These are phyloP conservation scores for Blastocystis sp. DNA, from an alignment of 352 stramenopile genomes.

Conservation along the genomic window DNA sequence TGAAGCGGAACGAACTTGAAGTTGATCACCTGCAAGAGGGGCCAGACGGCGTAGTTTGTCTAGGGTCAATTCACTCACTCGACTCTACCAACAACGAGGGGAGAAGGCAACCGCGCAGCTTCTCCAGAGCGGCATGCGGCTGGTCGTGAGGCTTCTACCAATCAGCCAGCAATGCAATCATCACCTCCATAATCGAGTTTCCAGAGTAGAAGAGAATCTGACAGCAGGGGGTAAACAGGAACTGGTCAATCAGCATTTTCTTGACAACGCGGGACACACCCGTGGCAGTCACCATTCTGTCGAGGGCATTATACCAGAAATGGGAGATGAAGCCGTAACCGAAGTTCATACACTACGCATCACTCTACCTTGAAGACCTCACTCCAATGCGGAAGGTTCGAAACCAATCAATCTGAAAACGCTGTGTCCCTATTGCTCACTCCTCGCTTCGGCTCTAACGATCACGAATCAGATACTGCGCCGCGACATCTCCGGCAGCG, in stretches of 20 bases:
- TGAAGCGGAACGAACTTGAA: conserved; percentile 61
- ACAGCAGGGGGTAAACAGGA: conserved; percentile 29
- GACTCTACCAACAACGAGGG: not conserved
- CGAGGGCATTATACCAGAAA: conserved; percentile 61
- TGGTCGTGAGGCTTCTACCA: conserved; percentile 20
- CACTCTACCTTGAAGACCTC: not conserved
- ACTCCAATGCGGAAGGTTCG: conserved; percentile 58
- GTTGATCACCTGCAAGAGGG: conserved; percentile 65
- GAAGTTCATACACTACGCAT: conserved; percentile 65
- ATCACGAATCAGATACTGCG: conserved; percentile 48
- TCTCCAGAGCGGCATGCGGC: conserved; percentile 26
- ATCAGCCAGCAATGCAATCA: not conserved
- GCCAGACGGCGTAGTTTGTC: conserved; percentile 68
- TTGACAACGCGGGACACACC: conserved; percentile 12
- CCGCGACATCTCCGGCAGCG: conserved; percentile 50
- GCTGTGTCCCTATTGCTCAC: not conserved
- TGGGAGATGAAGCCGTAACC: conserved; percentile 63
- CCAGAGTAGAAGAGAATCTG: conserved; percentile 63
- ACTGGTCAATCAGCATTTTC: conserved; percentile 63
- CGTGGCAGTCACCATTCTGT: conserved; percentile 28
- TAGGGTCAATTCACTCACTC: not conserved
- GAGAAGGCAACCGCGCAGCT: conserved; percentile 20
- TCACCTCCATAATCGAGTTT: conserved; percentile 62
- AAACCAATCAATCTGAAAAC: conserved; percentile 47
- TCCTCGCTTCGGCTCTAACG: not conserved